Evolutionary conservation across 768 basidiomycete species (phyloP), one percentile per base, ranked within the genome.

Genomic region (Xerocomellus dryophilus): DNA sequence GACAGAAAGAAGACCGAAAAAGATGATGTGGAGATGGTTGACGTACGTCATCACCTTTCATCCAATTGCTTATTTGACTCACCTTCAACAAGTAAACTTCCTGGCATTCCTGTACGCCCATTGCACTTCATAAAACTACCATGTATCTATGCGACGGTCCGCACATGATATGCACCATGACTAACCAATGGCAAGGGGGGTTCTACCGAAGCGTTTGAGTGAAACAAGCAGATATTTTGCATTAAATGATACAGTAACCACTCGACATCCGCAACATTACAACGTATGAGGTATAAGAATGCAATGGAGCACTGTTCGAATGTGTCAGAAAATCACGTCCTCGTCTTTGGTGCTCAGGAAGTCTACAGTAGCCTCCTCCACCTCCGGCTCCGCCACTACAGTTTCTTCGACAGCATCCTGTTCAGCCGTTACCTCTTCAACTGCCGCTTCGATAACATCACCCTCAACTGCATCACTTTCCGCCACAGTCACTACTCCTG

Each of bases 301-400:
- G 43, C 8, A n/a, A 43, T 36, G 34, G 20, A 35, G 29, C 31
- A 35, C 20, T 38, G 31, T 29, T 47, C 11, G 39, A 44, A 27
- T 21, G 45, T 7, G 25, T 80, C 70, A 97, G 77, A 98, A 98
- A 70, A 98, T 97, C 45, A 98, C 83, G 73, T 98, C 95, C 50
- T 82, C 83, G 66, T 98, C 95, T 69, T 93, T 96, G 60, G 83
- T 88, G 61, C 83, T 86, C 53, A 98, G 74, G 62, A 98, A 76
- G 71, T 96, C 81, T 42, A 74, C 74, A 7, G 69, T 68, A 14
- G 72, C 73, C 27, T 71, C 73, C 17, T 76, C 64, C 35, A 11
- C 40, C 21, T 43, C 75, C 12, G 50, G 45, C 40, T 60, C 54
- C 15, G 44, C 52, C 20, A 45, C 41, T 18, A 12, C 29, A 14